These are phyloP conservation scores for Andalucia godoyi DNA, from an alignment of 78 protist genomes.

Conservation along the genomic window DNA sequence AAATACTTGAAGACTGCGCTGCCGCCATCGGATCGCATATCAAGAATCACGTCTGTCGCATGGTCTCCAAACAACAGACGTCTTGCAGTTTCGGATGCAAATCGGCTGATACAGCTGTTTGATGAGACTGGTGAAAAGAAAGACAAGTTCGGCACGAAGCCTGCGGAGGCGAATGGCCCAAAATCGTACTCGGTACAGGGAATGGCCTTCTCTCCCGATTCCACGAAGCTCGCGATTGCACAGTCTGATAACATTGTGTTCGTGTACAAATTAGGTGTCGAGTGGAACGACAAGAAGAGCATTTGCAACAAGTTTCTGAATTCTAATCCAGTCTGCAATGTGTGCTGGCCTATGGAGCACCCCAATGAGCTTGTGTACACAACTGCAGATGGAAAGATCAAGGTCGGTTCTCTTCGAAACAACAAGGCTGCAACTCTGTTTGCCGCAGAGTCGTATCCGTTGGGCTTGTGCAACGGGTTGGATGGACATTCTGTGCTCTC, in stretches of 20 bases:
- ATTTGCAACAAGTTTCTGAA: conserved; percentile 68
- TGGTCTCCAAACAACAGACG: conserved; percentile 56
- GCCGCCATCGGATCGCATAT: conserved; percentile 12
- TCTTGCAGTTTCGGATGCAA: conserved; percentile 41
- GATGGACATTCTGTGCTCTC: conserved; percentile 11
- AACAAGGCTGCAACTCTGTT: conserved; percentile 45
- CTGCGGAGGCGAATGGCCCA: neutral
- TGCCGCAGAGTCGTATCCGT: conserved; percentile 25
- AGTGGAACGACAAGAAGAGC: conserved; percentile 73
- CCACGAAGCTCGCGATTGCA: conserved; percentile 61
- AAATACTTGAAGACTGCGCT: conserved; percentile 36
- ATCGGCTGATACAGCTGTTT: conserved; percentile 46
- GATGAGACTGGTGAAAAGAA: conserved; percentile 56
- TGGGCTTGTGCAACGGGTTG: conserved; percentile 5
- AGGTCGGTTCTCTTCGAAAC: conserved; percentile 20
- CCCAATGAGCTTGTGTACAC: conserved; percentile 32
- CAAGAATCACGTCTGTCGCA: conserved; percentile 28
- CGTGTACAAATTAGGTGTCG: conserved; percentile 66
- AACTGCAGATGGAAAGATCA: conserved; percentile 29
- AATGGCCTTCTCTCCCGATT: conserved; percentile 78
- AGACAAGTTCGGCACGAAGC: conserved; percentile 60
- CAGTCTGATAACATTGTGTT: conserved; percentile 74
- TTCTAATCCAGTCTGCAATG: conserved; percentile 40
- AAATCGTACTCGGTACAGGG: conserved; percentile 33
- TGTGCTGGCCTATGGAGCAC: conserved; percentile 57